A percentile compares a stretch with the other conserved stretches of the same genome.
Conservation (phyloP, 73 alveolate genomes). For the Symbiodinium natans region DNA sequence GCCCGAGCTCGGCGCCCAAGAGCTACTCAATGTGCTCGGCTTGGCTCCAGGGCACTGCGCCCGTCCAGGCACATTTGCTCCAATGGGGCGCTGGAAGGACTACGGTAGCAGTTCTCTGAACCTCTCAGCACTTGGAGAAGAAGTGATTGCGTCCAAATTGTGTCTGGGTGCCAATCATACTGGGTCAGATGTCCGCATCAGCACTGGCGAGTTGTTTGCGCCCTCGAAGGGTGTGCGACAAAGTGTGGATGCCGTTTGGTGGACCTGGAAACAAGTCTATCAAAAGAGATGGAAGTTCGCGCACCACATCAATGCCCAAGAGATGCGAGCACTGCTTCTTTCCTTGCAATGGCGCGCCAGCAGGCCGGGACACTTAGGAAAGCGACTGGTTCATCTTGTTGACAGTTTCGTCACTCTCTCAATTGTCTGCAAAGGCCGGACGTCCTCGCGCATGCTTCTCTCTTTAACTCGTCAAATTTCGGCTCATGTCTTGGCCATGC, state of each 20-base stretch:
- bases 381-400: not conserved
- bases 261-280: not conserved
- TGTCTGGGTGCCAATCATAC: not conserved
- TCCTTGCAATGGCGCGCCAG: not conserved
- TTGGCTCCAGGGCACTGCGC: not conserved
- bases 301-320: constrained; percentile 16
- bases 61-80: not conserved
- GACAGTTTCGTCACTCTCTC: not conserved
- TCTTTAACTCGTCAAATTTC: not conserved
- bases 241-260: not conserved
- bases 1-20: not conserved
- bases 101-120: not conserved
- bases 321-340: not conserved
- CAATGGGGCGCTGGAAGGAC: not conserved
- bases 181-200: not conserved
- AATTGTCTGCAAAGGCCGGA: not conserved
- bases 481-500: not conserved
- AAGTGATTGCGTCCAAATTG: not conserved
- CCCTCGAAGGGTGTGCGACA: not conserved
- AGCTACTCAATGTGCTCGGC: not conserved
- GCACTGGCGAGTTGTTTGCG: not conserved
- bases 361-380: not conserved
- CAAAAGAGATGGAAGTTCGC: not conserved
- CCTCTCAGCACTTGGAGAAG: not conserved
- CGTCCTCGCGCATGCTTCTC: not conserved